Base-by-base conservation (phyloP, 1,284 basidiomycete species). In the Moesziomyces antarcticus region DNA sequence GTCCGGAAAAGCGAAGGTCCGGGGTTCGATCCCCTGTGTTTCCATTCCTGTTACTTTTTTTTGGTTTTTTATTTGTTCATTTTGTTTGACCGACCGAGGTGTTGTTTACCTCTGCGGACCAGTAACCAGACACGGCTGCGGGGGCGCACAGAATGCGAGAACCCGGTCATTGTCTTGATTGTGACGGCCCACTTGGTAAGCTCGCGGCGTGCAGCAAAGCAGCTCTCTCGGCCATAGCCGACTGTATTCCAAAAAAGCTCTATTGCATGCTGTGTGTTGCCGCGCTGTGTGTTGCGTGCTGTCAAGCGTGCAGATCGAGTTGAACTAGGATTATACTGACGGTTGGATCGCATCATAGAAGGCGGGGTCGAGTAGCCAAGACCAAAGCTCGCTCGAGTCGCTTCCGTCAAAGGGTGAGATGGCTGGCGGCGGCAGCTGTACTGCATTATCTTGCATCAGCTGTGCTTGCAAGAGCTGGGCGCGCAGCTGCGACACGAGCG, bases 11-110 rank as follows among this genome's bases (percentile, higher is more conserved):
- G 69, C 63, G 69, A 72, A 72, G 69, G 69, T 72, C 69, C 69
- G 69, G 69, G 69, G 69, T 72, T 72, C 69, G 63, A 72, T 72
- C 69, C 69, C 69, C 69, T 72, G 69, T 72, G 69, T 72, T 72
- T 72, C 69, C 69, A 72, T 71, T 71, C 68, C 62, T 62, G 27
- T 56, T 30, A 61, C 42, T 45, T 42, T 60, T 53, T 62, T 47
- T 51, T 0, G 10, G 4, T 13, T 33, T 33, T 33, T 27, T 5
- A 27, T 27, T 6, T 27, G 25, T 27, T 27, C 5, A 27, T 27
- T 27, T 27, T 27, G 25, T 27, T 27, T 7, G 25, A 27, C 25
- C 25, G 1, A 27, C 25, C 25, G 25, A 27, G 25, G 6, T 8
- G 5, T 6, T 27, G 25, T 27, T 27, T 8, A 5, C 7, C 25